These are phyloP conservation scores for Paraphaeosphaeria minitans DNA, from an alignment of 2,329 filamentous ascomycete species.

Conservation along the genomic window DNA sequence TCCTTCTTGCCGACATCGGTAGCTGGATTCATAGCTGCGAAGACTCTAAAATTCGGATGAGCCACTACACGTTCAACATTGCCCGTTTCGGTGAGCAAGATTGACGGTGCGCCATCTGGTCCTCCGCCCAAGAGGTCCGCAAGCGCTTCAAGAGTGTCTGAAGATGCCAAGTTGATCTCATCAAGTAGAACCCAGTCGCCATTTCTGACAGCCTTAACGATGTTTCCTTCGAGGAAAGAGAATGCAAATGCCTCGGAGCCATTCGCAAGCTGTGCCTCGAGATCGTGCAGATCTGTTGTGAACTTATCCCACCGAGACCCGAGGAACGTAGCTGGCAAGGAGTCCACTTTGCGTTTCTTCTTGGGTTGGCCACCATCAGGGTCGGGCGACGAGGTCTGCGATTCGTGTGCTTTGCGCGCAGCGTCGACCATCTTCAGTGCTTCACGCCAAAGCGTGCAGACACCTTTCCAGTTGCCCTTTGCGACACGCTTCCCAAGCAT, in stretches of 20 bases:
- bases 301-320: slow-evolving; percentile 83
- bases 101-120: slow-evolving; percentile 72
- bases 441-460: slow-evolving; percentile 85
- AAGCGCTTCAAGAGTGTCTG: slow-evolving; percentile 93
- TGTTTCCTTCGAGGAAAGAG: slow-evolving; percentile 92
- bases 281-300: slow-evolving; percentile 72
- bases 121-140: slow-evolving; percentile 82
- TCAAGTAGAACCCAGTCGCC: slow-evolving; percentile 97
- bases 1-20: slow-evolving; percentile 97
- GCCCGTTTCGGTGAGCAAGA: slow-evolving; percentile 90
- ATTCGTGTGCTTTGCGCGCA: slow-evolving; percentile 47
- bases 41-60: slow-evolving; percentile 92
- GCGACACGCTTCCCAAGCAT: slow-evolving; percentile 79
- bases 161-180: slow-evolving; percentile 94
- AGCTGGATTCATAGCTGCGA: slow-evolving; percentile 98
- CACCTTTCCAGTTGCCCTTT: slow-evolving; percentile 84
- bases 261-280: slow-evolving; percentile 78
- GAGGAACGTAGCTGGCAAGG: slow-evolving; percentile 57
- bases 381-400: slow-evolving; percentile 46
- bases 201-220: slow-evolving; percentile 93
- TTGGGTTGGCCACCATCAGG: slow-evolving; percentile 64
- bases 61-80: slow-evolving; percentile 88
- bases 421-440: slow-evolving; percentile 82
- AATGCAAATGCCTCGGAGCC: slow-evolving; percentile 83
- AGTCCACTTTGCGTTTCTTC: slow-evolving; percentile 72